Evolutionary conservation across 768 basidiomycete genomes (phyloP).

Genomic region (Cubamyces lactineus): DNA sequence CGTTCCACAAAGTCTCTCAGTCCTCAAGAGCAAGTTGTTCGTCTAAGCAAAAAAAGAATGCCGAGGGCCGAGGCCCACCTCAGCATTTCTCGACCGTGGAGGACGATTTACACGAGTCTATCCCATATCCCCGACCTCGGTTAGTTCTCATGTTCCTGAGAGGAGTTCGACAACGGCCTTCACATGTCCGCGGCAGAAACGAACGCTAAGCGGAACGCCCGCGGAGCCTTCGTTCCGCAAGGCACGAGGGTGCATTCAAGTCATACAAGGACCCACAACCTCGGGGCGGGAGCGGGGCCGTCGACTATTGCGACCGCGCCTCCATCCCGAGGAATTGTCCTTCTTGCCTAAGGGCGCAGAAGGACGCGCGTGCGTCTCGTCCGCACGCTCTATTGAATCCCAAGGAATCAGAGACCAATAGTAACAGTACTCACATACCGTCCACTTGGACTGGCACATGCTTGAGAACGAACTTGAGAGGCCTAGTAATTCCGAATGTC

Average conservation of each 20-base stretch:
- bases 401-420: not conserved
- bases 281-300: constrained; percentile 10
- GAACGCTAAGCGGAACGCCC: not conserved
- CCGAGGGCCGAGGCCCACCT: not conserved
- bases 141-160: constrained; percentile 16
- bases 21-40: not conserved
- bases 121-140: constrained; percentile 11
- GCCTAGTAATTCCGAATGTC: too few species aligned
- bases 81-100: not conserved
- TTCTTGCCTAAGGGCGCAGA: not conserved
- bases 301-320: constrained; percentile 2
- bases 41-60: not conserved
- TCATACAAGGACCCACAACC: constrained; percentile 19
- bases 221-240: not conserved
- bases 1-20: too few species aligned
- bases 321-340: not conserved
- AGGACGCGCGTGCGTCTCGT: not conserved
- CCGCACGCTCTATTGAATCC: not conserved
- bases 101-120: not conserved
- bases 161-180: not conserved
- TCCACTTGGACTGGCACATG: too few species aligned
- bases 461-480: not conserved
- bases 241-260: not conserved
- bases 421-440: not conserved
- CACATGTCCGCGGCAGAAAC: constrained; percentile 5